phyloP scores from a whole-genome alignment of 495 filamentous ascomycete genomes.

The Xylaria castorea region DNA sequence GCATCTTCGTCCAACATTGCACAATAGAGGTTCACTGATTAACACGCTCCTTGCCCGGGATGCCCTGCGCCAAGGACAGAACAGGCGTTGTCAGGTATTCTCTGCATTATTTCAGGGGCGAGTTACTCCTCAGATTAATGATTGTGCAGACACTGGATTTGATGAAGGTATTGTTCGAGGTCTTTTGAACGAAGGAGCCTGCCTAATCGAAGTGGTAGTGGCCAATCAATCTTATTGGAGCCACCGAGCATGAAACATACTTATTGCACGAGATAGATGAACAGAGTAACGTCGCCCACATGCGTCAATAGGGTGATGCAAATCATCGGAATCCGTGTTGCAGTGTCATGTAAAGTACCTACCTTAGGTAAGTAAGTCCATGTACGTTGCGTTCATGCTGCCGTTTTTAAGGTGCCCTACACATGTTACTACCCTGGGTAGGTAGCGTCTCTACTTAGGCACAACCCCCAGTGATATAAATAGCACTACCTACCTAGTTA shows the following conservation, averaged over 20 bases:
- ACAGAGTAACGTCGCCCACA: neutral
- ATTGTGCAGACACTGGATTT: neutral
- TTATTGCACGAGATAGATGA: conserved; percentile 15
- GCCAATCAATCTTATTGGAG: neutral
- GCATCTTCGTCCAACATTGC: conserved; percentile 1
- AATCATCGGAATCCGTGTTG: neutral
- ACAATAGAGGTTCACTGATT: neutral
- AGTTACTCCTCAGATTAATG: neutral
- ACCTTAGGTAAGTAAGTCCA: neutral
- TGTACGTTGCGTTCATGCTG: neutral
- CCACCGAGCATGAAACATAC: neutral
- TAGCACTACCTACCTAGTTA: too few relatives aligned
- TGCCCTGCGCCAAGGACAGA: neutral
- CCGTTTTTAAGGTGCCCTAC: neutral
- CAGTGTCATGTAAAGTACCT: neutral
- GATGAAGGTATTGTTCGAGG: neutral
- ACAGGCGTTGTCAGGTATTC: neutral
- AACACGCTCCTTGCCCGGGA: neutral
- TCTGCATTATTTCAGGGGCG: neutral
- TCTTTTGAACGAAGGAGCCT: neutral
- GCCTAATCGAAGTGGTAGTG: neutral
- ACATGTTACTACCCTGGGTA: too few relatives aligned
- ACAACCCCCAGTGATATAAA: neutral
- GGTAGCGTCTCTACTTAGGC: too few relatives aligned
- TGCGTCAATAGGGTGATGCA: neutral